phyloP scores from a whole-genome alignment of 139 green algal species.

The Nannochloris sp. region DNA sequence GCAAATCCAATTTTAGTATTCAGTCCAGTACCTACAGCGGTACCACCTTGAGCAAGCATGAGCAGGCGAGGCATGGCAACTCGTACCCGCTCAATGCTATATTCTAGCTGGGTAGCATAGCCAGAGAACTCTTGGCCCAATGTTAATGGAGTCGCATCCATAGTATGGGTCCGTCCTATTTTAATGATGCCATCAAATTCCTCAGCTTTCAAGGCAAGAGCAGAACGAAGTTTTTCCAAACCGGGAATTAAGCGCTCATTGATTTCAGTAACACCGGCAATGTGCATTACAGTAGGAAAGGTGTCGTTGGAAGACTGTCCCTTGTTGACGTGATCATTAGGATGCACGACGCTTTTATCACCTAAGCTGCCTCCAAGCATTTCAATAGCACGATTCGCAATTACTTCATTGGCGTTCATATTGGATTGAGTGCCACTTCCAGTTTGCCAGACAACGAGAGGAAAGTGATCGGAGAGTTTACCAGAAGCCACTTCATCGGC shows the following conservation, averaged over 20 bases:
- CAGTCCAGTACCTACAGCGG: slow-evolving; percentile 92
- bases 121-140: slow-evolving; percentile 93
- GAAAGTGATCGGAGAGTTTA: slow-evolving; percentile 85
- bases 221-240: slow-evolving; percentile 62
- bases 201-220: slow-evolving; percentile 58
- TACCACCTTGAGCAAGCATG: slow-evolving; percentile 85
- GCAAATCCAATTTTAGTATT: slow-evolving; percentile 83
- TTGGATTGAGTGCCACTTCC: slow-evolving; percentile 91
- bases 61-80: slow-evolving; percentile 61
- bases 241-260: slow-evolving; percentile 59
- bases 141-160: slow-evolving; percentile 91
- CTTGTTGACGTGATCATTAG: slow-evolving; percentile 97
- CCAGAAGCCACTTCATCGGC: slow-evolving; percentile 74
- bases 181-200: slow-evolving; percentile 89
- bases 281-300: slow-evolving; percentile 95
- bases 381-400: slow-evolving; percentile 80
- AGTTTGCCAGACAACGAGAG: slow-evolving; percentile 91
- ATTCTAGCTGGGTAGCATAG: slow-evolving; percentile 80
- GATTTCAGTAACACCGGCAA: slow-evolving; percentile 72
- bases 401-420: slow-evolving; percentile 98
- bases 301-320: slow-evolving; percentile 94
- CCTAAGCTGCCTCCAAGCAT: slow-evolving; percentile 73
- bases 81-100: slow-evolving; percentile 66
- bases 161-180: slow-evolving; percentile 91
- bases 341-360: slow-evolving; percentile 79